These are phyloP conservation scores for Fistulinella cinereoalba DNA, from an alignment of 1,284 basidiomycete genomes.

Conservation along the genomic window DNA sequence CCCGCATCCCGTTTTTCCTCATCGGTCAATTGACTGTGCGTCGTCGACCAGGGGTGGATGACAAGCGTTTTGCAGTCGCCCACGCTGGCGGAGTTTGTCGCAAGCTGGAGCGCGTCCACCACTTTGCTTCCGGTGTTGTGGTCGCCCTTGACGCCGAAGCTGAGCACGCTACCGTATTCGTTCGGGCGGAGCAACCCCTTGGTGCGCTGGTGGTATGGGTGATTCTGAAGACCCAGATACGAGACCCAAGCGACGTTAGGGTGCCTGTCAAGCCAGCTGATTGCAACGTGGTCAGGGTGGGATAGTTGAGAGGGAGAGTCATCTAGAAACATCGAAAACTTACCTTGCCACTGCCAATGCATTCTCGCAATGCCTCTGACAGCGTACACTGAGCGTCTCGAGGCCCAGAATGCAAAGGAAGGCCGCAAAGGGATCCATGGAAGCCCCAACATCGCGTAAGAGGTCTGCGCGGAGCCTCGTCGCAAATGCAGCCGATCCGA, in stretches of 20 bases:
- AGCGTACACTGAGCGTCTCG: constrained; percentile 82
- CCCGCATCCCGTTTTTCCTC: constrained; percentile 71
- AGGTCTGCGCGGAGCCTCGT: constrained; percentile 73
- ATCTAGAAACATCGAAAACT: too few relatives aligned
- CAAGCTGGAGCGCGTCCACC: constrained; percentile 74
- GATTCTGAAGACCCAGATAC: constrained; percentile 71
- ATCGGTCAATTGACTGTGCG: constrained; percentile 66
- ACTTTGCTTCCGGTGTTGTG: constrained; percentile 58
- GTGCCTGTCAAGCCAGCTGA: constrained; percentile 66
- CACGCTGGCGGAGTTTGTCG: constrained; percentile 76
- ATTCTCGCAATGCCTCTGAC: constrained; percentile 74
- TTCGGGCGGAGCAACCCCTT: constrained; percentile 55
- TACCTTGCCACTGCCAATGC: constrained; percentile 70
- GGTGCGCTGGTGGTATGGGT: constrained; percentile 63
- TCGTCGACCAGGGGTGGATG: constrained; percentile 77
- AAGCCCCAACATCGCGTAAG: constrained; percentile 73
- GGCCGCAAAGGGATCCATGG: constrained; percentile 77
- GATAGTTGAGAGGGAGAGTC: too few relatives aligned
- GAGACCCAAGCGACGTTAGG: constrained; percentile 78
- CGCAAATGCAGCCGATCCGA: constrained; percentile 71
- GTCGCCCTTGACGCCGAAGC: constrained; percentile 78
- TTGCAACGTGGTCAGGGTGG: too few relatives aligned
- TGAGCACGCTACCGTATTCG: constrained; percentile 74
- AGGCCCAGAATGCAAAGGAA: constrained; percentile 83
- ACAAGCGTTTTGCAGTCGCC: constrained; percentile 81